These are phyloP conservation scores for Nepenthes gracilis DNA, from an alignment of 148 eudicot genomes.

Conservation along the genomic window DNA sequence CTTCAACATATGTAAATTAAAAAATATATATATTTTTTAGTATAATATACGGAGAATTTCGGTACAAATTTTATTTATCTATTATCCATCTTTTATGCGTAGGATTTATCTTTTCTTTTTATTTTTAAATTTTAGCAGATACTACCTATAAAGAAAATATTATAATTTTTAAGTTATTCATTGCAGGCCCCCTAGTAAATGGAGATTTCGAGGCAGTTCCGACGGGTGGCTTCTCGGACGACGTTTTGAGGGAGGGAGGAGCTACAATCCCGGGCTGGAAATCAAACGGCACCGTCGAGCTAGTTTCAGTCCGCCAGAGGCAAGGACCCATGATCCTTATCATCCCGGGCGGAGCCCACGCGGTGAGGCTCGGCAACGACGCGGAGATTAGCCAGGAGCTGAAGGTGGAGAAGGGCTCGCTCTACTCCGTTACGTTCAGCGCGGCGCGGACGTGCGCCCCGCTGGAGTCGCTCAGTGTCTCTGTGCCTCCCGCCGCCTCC, in stretches of 20 bases:
- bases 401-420: slow-evolving; percentile 56
- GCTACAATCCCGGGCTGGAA: slow-evolving; percentile 68
- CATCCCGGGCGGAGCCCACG: slow-evolving; percentile 81
- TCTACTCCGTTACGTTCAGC: slow-evolving; percentile 80
- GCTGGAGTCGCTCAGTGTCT: slow-evolving; percentile 88
- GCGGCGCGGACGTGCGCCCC: slow-evolving; percentile 98
- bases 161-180: neutral
- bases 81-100: too few species aligned
- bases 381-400: slow-evolving; percentile 79
- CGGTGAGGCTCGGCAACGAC: slow-evolving; percentile 81
- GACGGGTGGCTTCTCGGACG: slow-evolving; percentile 57
- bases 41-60: too few species aligned
- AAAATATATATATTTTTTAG: too few species aligned
- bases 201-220: slow-evolving; percentile 94
- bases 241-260: slow-evolving; percentile 34
- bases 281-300: slow-evolving; percentile 76
- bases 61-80: too few species aligned
- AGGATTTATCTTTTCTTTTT: too few species aligned
- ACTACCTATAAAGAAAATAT: too few species aligned
- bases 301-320: slow-evolving; percentile 74
- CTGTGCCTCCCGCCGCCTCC: slow-evolving; percentile 62
- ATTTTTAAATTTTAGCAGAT: too few species aligned
- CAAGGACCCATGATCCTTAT: slow-evolving; percentile 98
- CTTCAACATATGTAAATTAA: too few species aligned
- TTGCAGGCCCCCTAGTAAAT: slow-evolving; percentile 55